These are phyloP conservation scores for Xylaria castorea DNA, from an alignment of 495 filamentous ascomycete species.

Conservation along the genomic window DNA sequence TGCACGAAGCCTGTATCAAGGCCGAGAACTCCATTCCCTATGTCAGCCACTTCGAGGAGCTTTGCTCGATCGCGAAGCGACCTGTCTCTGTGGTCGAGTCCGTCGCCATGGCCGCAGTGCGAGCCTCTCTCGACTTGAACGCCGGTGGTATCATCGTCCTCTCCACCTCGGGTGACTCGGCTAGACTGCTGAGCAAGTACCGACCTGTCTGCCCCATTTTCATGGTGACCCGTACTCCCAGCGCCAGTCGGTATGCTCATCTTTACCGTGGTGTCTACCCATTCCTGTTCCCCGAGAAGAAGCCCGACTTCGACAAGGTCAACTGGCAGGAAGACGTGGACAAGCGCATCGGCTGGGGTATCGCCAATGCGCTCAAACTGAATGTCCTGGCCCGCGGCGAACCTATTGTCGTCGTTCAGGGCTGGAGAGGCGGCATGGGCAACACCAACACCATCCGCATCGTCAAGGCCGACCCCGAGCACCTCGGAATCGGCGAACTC, in stretches of 20 bases:
- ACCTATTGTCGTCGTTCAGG: conserved; percentile 92
- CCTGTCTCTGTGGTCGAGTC: conserved; percentile 88
- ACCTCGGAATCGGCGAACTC: conserved; percentile 52
- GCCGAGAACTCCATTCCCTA: conserved; percentile 97
- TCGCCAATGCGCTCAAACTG: conserved; percentile 81
- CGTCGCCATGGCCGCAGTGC: conserved; percentile 94
- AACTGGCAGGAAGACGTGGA: conserved; percentile 99
- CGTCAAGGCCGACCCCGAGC: conserved; percentile 60
- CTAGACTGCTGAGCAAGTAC: conserved; percentile 96
- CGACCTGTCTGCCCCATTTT: conserved; percentile 97
- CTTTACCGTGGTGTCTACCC: conserved; percentile 98
- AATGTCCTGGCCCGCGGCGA: conserved; percentile 83
- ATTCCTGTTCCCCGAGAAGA: conserved; percentile 88
- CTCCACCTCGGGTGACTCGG: conserved; percentile 89
- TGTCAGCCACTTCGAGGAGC: conserved; percentile 94
- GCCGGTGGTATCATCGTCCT: conserved; percentile 93
- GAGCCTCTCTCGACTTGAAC: conserved; percentile 91
- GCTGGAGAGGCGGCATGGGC: conserved; percentile 96
- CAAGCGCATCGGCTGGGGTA: conserved; percentile 93
- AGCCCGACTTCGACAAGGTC: conserved; percentile 87
- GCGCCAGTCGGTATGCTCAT: conserved; percentile 87
- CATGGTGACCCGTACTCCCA: conserved; percentile 91
- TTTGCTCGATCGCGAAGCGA: conserved; percentile 78
- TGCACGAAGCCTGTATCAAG: conserved; percentile 95
- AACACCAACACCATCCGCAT: conserved; percentile 89